These are phyloP conservation scores for Trebouxia gelatinosa DNA, from an alignment of 163 green algal genomes.

Conservation along the genomic window DNA sequence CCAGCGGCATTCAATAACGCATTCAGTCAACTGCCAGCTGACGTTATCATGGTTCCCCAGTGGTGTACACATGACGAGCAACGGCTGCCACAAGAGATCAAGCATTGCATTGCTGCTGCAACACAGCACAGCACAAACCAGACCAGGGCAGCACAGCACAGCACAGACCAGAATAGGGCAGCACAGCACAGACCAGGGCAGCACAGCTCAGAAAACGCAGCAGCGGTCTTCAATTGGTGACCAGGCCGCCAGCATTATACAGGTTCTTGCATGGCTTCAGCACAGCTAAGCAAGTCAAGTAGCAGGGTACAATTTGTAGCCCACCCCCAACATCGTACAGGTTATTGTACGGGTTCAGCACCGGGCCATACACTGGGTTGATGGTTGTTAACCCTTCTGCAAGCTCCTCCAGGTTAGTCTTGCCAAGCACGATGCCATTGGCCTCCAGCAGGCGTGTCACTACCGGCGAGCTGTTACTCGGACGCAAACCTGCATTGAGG, in stretches of 20 bases:
- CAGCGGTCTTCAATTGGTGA: neutral
- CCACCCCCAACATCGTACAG: conserved; percentile 30
- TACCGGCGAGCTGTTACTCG: conserved; percentile 22
- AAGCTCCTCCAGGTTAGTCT: conserved; percentile 42
- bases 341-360: conserved; percentile 37
- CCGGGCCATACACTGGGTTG: conserved; percentile 29
- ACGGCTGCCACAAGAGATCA: too few species aligned
- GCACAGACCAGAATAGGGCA: too few species aligned
- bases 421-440: conserved; percentile 36
- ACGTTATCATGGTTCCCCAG: too few species aligned
- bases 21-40: too few species aligned
- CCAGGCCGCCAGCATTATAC: neutral
- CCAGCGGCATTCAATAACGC: too few species aligned
- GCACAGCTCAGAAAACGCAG: neutral
- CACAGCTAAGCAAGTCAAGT: neutral
- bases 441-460: conserved; percentile 24
- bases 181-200: neutral
- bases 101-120: too few species aligned
- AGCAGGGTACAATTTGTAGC: too few species aligned
- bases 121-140: too few species aligned
- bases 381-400: conserved; percentile 36
- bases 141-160: too few species aligned
- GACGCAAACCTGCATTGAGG: conserved; percentile 28
- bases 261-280: neutral
- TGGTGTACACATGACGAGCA: too few species aligned